Percentiles rank a stretch among this genome's conserved stretches.
Conservation (phyloP, 179 eudicot species). For the Patellifolia procumbens region DNA sequence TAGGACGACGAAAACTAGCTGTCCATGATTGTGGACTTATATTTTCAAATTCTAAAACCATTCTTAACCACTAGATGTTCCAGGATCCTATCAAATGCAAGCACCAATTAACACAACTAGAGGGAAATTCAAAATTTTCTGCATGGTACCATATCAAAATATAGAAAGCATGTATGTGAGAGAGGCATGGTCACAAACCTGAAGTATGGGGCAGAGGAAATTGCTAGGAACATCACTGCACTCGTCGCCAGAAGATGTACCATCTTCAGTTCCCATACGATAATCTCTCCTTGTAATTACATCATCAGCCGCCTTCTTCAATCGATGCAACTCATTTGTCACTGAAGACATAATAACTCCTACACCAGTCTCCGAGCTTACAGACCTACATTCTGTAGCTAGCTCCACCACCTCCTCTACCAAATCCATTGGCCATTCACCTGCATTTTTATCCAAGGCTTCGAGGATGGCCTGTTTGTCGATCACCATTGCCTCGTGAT, state of each 20-base stretch:
- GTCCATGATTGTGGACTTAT: too few species aligned
- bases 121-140: too few species aligned
- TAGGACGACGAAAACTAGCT: too few species aligned
- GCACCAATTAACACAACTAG: too few species aligned
- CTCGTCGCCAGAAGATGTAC: slow-evolving; percentile 27
- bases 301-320: slow-evolving; percentile 55
- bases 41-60: too few species aligned
- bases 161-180: background rate
- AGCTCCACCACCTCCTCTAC: slow-evolving; percentile 48
- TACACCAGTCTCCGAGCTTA: slow-evolving; percentile 20
- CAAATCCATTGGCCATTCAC: slow-evolving; percentile 66
- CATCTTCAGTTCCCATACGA: slow-evolving; percentile 27
- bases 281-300: slow-evolving; percentile 33
- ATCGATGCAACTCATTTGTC: slow-evolving; percentile 37
- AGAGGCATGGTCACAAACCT: slow-evolving; percentile 39
- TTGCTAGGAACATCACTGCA: slow-evolving; percentile 42
- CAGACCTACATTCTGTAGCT: slow-evolving; percentile 50
- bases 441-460: slow-evolving; percentile 58
- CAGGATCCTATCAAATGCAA: too few species aligned
- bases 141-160: too few species aligned
- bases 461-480: slow-evolving; percentile 28
- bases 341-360: slow-evolving; percentile 34
- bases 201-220: slow-evolving; percentile 69
- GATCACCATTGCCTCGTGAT: slow-evolving; percentile 27
- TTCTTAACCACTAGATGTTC: too few species aligned